These are phyloP conservation scores for Aureobasidium namibiae DNA, from an alignment of 2,329 filamentous ascomycete species.

Conservation along the genomic window DNA sequence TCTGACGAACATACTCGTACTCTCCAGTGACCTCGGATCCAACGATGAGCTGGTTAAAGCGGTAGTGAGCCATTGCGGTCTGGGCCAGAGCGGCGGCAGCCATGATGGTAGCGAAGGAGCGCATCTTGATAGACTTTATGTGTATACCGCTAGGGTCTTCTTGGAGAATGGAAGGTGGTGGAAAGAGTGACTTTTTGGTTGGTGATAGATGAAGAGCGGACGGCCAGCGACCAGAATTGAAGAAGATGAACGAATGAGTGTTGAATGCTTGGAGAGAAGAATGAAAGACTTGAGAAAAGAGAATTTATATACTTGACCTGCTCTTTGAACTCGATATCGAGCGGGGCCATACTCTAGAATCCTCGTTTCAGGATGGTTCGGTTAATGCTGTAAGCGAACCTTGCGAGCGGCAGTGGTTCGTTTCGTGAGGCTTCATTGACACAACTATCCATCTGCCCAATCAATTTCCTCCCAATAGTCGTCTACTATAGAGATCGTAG, in stretches of 20 bases:
- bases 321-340: not conserved
- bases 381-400: conserved; percentile 10
- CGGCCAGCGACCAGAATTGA: conserved; percentile 11
- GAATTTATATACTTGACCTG: conserved; percentile 8
- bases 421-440: conserved; percentile 1
- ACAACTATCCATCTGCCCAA: not conserved
- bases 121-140: conserved; percentile 24
- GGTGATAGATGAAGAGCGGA: not conserved
- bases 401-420: not conserved
- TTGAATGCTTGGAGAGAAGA: not conserved
- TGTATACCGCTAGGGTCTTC: conserved; percentile 1
- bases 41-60: conserved; percentile 29
- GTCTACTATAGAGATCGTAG: not conserved
- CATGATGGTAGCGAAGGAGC: conserved; percentile 24
- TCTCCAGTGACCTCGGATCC: conserved; percentile 37
- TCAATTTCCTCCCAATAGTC: not conserved
- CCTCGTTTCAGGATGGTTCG: conserved; percentile 6
- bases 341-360: not conserved
- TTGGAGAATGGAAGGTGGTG: conserved; percentile 15
- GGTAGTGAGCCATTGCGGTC: conserved; percentile 24
- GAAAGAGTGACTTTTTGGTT: conserved; percentile 3
- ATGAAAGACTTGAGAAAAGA: not conserved
- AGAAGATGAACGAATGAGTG: conserved; percentile 3
- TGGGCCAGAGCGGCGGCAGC: conserved; percentile 24
- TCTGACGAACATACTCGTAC: conserved; percentile 41